Conservation (phyloP, 768 basidiomycete species). For the Trametes meyenii region DNA sequence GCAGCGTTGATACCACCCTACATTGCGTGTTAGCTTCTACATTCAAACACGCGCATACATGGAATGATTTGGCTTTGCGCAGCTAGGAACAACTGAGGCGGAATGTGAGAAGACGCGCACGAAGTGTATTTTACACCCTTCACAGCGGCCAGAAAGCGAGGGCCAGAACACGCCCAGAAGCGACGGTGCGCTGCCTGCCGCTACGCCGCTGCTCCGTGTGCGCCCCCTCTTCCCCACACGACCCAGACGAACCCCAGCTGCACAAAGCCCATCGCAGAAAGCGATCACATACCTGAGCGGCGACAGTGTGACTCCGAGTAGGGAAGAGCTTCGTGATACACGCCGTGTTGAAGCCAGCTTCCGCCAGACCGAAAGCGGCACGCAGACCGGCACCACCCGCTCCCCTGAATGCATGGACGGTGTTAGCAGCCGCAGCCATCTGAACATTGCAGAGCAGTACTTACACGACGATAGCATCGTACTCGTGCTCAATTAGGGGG, state of each 20-base stretch:
- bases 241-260: too few species aligned
- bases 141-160: too few species aligned
- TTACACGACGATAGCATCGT: conserved; percentile 97
- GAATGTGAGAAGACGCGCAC: too few species aligned
- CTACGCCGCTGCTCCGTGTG: too few species aligned
- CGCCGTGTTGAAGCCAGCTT: conserved; percentile 97
- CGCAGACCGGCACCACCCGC: conserved; percentile 98
- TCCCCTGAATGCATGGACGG: conserved; percentile 53
- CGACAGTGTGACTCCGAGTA: conserved; percentile 97
- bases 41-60: too few species aligned
- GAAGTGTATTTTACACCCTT: too few species aligned
- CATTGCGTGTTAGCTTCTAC: conserved; percentile 17
- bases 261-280: neutral
- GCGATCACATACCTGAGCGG: conserved; percentile 73
- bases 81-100: too few species aligned
- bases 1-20: conserved; percentile 99
- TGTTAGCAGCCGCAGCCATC: neutral
- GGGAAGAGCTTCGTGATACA: conserved; percentile 99
- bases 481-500: conserved; percentile 97
- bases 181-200: too few species aligned
- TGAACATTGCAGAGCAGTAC: conserved; percentile 35
- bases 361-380: conserved; percentile 97
- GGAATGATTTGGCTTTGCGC: too few species aligned
- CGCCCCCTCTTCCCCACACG: too few species aligned
- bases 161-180: too few species aligned